Base-by-base conservation (phyloP, 805 yeast species). In the Cyberlindnera nakhonratchasimensis region DNA sequence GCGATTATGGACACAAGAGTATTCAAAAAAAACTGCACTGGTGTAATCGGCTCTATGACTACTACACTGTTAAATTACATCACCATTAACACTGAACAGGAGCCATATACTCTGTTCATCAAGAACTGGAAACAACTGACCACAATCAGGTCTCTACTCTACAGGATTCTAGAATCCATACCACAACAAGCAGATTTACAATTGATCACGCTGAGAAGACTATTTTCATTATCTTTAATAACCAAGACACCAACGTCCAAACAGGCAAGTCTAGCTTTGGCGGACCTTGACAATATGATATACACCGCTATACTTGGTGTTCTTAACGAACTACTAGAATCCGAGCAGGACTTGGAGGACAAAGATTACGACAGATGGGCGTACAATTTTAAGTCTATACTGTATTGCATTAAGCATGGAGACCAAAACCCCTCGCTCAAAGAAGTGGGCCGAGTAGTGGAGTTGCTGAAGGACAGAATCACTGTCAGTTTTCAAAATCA, bases 1-100 rank as follows among this genome's bases (percentile, higher is more conserved):
- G 6, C 43, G 1, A 41, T 47, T 40, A 47, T 47, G 48, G 51
- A 47, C 19, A 23, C 38, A 4, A 34, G 48, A 16, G 41, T 47
- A 6, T 33, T 28, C 28, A 17, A 32, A 6, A 18, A 21, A 6
- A 12, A 31, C n/a, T 21, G 28, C 21, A 19, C 40, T 11, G n/a
- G 19, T 2, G 8, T 16, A 13, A 21, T 42, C 25, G 12, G 25
- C 11, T 14, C 17, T 3, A 36, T 44, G 16, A 2, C 40, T 10
- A 25, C 25, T 2, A 18, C 26, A 4, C 25, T 44, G 4, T 4
- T 44, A 5, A 24, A 32, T 4, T 32, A 33, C 22, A 41, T 30
- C 16, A 14, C n/a, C 13, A n/a, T 20, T 13, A 16, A 32, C 18
- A 40, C 29, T 5, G 29, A 23, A 4, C 4, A 21, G 10, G 34